Percentiles rank a stretch among this genome's conserved stretches.
These are phyloP conservation scores for Hyaloscypha finlandica DNA, from an alignment of 495 filamentous ascomycete genomes.

Conservation along the genomic window DNA sequence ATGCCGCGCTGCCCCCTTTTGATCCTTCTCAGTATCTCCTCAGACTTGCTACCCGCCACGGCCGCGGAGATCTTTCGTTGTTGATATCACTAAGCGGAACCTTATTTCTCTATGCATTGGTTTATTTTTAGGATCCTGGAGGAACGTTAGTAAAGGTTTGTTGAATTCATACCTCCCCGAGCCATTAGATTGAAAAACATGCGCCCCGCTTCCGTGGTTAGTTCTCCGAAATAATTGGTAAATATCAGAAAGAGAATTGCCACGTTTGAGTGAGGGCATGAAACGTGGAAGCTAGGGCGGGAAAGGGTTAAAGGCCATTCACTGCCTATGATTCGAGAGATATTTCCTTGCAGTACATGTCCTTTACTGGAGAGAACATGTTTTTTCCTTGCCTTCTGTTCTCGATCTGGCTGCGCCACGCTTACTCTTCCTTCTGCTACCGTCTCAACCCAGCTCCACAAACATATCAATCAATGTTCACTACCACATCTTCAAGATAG, in stretches of 20 bases:
- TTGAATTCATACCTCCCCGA: neutral
- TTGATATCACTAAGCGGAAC: neutral
- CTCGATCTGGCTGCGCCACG: neutral
- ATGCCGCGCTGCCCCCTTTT: neutral
- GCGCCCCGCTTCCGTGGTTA: neutral
- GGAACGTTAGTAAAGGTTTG: neutral
- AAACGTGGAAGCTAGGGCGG: neutral
- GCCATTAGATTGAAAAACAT: neutral
- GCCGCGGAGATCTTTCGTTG: neutral
- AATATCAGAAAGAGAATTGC: neutral
- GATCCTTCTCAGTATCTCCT: neutral
- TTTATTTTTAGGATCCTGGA: neutral
- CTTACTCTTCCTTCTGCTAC: neutral
- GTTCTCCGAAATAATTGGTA: neutral
- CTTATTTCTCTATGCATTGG: neutral
- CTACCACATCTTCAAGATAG: too few species aligned
- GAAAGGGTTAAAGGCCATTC: neutral
- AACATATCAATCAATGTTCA: too few species aligned
- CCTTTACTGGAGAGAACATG: neutral
- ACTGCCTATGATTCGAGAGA: neutral
- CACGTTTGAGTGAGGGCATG: neutral
- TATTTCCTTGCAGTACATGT: neutral
- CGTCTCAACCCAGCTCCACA: neutral
- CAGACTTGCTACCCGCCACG: neutral
- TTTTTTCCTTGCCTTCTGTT: neutral